phyloP scores from a whole-genome alignment of 1,284 basidiomycete genomes.

The Rhodotorula sp. region DNA sequence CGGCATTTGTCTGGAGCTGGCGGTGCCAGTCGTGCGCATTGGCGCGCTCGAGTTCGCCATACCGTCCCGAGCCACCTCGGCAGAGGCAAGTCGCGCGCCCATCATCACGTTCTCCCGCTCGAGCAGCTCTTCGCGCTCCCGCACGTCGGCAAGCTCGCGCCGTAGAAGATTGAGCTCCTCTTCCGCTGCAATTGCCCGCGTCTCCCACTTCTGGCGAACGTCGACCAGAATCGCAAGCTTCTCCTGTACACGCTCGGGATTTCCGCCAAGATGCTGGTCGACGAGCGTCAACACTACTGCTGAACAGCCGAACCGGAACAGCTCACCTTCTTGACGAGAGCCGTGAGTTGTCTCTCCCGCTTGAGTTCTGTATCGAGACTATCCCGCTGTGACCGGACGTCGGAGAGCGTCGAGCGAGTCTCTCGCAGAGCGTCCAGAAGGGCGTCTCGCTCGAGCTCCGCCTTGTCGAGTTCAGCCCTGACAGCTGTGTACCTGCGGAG shows the following conservation, averaged over 20 bases:
- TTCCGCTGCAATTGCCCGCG: not conserved
- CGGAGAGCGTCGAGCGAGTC: conserved; percentile 24
- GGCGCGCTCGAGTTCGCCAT: not conserved
- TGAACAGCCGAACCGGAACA: no score
- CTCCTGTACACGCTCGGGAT: conserved; percentile 10
- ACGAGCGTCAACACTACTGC: no score
- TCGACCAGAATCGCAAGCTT: conserved; percentile 22
- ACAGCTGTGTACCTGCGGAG: conserved; percentile 26
- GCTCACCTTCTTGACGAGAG: not conserved
- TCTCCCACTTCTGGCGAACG: conserved; percentile 18
- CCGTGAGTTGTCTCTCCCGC: conserved; percentile 1
- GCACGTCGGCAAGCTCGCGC: conserved; percentile 2
- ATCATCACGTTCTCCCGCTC: conserved; percentile 19
- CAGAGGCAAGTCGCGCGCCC: conserved; percentile 12
- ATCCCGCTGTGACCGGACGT: conserved; percentile 31
- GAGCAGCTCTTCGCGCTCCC: conserved; percentile 14
- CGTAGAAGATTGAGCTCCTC: conserved; percentile 11
- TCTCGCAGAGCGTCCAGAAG: conserved; percentile 35
- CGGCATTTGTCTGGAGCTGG: no score
- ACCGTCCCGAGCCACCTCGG: not conserved
- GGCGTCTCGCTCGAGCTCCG: conserved; percentile 36
- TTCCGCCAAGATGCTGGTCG: conserved; percentile 20
- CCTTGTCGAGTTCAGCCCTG: conserved; percentile 37
- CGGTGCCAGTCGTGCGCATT: no score
- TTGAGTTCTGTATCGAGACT: conserved; percentile 7